A percentile compares a stretch with the other conserved stretches of the same genome.
These are phyloP conservation scores for Collybia mongolica DNA, from an alignment of 768 basidiomycete genomes.

Conservation along the genomic window DNA sequence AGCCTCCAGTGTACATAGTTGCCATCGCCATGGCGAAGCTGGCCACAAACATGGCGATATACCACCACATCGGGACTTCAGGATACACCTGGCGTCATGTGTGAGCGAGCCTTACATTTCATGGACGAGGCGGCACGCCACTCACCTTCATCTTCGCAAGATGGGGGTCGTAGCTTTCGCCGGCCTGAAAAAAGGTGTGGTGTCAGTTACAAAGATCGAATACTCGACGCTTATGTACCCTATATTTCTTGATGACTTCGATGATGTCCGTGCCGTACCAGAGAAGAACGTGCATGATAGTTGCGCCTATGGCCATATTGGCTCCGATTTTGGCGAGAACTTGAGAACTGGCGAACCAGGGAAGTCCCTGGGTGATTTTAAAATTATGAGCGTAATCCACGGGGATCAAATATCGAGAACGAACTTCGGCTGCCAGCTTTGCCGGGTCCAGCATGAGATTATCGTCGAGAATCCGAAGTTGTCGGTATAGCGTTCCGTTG, in stretches of 20 bases:
- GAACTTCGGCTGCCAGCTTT: conserved; percentile 43
- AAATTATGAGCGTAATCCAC: conserved; percentile 8
- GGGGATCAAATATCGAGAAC: conserved; percentile 7
- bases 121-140: background rate
- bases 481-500: conserved; percentile 50
- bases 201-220: background rate
- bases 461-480: conserved; percentile 49
- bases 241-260: conserved; percentile 38
- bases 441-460: conserved; percentile 47
- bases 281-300: conserved; percentile 47
- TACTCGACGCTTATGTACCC: conserved; percentile 20
- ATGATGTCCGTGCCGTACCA: conserved; percentile 54
- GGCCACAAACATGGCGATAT: background rate
- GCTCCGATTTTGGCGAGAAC: conserved; percentile 37
- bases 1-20: background rate
- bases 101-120: background rate
- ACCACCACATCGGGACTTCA: conserved; percentile 2
- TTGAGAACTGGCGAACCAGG: conserved; percentile 46
- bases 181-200: background rate
- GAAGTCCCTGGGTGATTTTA: conserved; percentile 28
- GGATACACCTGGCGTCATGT: background rate
- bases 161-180: background rate
- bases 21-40: conserved; percentile 3
- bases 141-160: conserved; percentile 1
- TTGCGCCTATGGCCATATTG: conserved; percentile 42